phyloP scores from a whole-genome alignment of 805 yeast genomes.

The Metschnikowia amazonensis region DNA sequence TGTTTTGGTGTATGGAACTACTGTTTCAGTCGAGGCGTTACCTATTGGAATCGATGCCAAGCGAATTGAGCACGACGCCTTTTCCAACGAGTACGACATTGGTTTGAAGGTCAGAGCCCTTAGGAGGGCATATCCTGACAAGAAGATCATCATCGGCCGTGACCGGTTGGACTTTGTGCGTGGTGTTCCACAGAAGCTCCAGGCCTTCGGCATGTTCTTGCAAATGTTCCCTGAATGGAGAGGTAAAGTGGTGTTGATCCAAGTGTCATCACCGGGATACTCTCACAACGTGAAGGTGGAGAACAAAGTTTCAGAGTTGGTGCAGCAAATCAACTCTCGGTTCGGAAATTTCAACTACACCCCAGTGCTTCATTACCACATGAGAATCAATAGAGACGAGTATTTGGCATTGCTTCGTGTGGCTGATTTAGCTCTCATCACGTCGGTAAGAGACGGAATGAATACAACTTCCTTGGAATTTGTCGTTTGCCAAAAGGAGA shows the following conservation, averaged over 20 bases:
- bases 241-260: conserved; percentile 80
- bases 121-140: conserved; percentile 55
- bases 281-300: conserved; percentile 64
- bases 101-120: conserved; percentile 65
- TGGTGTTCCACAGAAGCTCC: conserved; percentile 89
- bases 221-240: conserved; percentile 93
- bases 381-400: conserved; percentile 83
- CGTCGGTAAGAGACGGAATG: conserved; percentile 94
- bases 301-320: conserved; percentile 76
- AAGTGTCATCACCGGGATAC: conserved; percentile 80
- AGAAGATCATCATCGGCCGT: conserved; percentile 86
- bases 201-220: conserved; percentile 84
- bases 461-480: conserved; percentile 92
- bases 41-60: conserved; percentile 89
- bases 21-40: conserved; percentile 65
- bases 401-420: conserved; percentile 82
- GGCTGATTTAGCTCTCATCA: conserved; percentile 86
- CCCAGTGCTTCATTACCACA: conserved; percentile 91
- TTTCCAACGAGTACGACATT: conserved; percentile 35
- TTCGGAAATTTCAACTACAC: conserved; percentile 79
- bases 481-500: conserved; percentile 77
- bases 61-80: conserved; percentile 62
- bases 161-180: conserved; percentile 89
- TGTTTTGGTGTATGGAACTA: conserved; percentile 72
- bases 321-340: conserved; percentile 75